Evolutionary conservation across 768 basidiomycete genomes (phyloP).

Genomic region (Gloeostereum incarnatum): DNA sequence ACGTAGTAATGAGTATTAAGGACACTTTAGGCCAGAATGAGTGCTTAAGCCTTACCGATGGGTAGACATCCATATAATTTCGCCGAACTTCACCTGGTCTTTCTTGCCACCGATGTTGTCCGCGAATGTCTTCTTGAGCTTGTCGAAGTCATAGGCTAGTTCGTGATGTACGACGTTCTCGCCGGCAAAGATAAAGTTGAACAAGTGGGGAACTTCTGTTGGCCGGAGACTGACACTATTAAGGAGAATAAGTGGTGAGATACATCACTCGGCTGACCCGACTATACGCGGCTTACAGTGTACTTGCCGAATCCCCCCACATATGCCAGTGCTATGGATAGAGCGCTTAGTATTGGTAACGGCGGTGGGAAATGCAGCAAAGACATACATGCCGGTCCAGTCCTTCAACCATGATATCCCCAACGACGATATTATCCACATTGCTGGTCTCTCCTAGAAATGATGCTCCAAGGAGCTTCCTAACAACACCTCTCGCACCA

Average conservation of each 20-base stretch:
- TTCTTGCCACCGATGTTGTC: too few relatives aligned
- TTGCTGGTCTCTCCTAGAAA: slow-evolving; percentile 21
- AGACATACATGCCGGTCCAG: slow-evolving; percentile 25
- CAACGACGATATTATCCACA: slow-evolving; percentile 15
- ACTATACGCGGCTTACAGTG: slow-evolving; percentile 17
- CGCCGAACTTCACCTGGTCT: slow-evolving; percentile 22
- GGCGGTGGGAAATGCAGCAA: neutral
- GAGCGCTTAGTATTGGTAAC: slow-evolving; percentile 2
- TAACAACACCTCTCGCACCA: slow-evolving; percentile 17
- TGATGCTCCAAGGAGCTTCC: slow-evolving; percentile 15
- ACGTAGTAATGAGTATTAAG: slow-evolving; percentile 1
- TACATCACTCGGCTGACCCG: neutral
- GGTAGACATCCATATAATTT: slow-evolving; percentile 14
- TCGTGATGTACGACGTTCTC: too few relatives aligned
- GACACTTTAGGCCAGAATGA: neutral
- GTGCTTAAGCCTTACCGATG: slow-evolving; percentile 14
- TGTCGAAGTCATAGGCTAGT: too few relatives aligned
- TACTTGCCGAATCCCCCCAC: slow-evolving; percentile 28
- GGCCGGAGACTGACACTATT: slow-evolving; percentile 21
- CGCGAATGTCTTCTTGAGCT: slow-evolving; percentile 20
- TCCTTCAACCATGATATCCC: slow-evolving; percentile 30
- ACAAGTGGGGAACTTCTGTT: slow-evolving; percentile 20
- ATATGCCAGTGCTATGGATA: slow-evolving; percentile 32
- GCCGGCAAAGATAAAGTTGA: slow-evolving; percentile 19
- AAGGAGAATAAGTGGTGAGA: neutral